Conservation (phyloP, 176 grass and related monocot genomes). For the Carex scoparia region DNA sequence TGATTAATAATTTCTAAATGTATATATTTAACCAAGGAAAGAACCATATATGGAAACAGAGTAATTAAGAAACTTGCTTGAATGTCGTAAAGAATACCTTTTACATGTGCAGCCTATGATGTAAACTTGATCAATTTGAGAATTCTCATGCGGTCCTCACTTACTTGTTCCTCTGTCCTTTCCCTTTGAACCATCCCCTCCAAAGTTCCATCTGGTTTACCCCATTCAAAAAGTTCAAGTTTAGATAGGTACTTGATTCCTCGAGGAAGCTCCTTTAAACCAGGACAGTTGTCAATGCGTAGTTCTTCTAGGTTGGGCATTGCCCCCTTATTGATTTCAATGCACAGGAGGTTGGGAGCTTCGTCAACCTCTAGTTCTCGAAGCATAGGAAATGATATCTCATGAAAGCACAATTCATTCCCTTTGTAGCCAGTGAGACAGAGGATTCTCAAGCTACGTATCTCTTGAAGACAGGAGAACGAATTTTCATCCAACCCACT, state of each 20-base stretch:
- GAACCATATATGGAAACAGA: background rate
- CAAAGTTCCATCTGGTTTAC: background rate
- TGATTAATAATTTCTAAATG: too few relatives aligned
- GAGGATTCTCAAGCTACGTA: background rate
- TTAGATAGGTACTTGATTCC: background rate
- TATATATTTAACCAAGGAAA: background rate
- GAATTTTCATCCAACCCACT: background rate
- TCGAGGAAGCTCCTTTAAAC: background rate
- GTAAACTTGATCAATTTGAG: background rate
- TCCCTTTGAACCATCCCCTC: background rate
- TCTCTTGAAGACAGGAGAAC: background rate
- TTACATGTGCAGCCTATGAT: background rate
- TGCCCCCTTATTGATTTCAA: background rate
- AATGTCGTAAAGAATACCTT: background rate
- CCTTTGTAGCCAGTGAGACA: accelerated
- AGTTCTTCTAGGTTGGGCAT: background rate
- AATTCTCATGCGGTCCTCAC: background rate
- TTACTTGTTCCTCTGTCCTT: background rate
- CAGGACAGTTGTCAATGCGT: background rate
- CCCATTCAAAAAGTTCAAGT: background rate
- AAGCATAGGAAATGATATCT: background rate
- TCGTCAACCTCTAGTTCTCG: accelerated
- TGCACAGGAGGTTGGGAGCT: background rate
- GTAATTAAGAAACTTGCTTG: too few relatives aligned
- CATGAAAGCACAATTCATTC: background rate